These are phyloP conservation scores for Plenodomus lindquistii DNA, from an alignment of 2,329 filamentous ascomycete species.

Conservation along the genomic window DNA sequence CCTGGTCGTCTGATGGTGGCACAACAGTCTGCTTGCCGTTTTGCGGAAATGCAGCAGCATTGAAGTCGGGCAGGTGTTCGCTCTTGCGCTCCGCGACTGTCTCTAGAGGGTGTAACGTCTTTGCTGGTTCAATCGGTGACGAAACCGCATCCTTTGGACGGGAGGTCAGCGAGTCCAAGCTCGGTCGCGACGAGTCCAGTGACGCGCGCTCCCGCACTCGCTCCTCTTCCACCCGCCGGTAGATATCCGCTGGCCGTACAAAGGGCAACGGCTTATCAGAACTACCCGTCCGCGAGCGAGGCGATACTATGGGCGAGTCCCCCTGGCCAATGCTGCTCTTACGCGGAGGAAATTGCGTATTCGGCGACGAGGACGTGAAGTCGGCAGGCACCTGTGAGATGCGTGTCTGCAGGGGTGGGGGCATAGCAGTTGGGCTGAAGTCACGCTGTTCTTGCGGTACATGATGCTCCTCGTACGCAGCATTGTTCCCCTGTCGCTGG, in stretches of 20 bases:
- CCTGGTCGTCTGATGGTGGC: conserved; percentile 28
- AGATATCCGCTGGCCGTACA: conserved; percentile 76
- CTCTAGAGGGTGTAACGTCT: conserved; percentile 47
- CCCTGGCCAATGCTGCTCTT: conserved; percentile 64
- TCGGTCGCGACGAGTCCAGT: conserved; percentile 61
- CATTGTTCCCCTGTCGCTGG: conserved; percentile 27
- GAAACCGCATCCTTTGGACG: conserved; percentile 25
- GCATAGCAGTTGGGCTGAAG: conserved; percentile 58
- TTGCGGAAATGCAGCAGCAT: conserved; percentile 14
- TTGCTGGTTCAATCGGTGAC: conserved; percentile 27
- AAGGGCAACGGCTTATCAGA: conserved; percentile 63
- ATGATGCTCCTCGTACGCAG: conserved; percentile 38
- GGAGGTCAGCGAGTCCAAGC: conserved; percentile 55
- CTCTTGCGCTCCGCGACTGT: conserved; percentile 63
- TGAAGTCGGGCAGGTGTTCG: conserved; percentile 58
- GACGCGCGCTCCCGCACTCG: conserved; percentile 60
- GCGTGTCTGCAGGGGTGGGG: conserved; percentile 53
- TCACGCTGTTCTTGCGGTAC: conserved; percentile 50
- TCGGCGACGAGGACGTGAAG: conserved; percentile 28
- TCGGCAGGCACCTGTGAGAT: conserved; percentile 45
- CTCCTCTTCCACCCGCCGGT: conserved; percentile 72
- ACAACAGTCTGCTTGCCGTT: conserved; percentile 13
- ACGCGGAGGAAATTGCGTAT: conserved; percentile 59
- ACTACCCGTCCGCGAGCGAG: conserved; percentile 31
- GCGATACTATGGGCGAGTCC: conserved; percentile 28